phyloP scores from a whole-genome alignment of 176 grass and related monocot species.

The Puccinellia tenuiflora region DNA sequence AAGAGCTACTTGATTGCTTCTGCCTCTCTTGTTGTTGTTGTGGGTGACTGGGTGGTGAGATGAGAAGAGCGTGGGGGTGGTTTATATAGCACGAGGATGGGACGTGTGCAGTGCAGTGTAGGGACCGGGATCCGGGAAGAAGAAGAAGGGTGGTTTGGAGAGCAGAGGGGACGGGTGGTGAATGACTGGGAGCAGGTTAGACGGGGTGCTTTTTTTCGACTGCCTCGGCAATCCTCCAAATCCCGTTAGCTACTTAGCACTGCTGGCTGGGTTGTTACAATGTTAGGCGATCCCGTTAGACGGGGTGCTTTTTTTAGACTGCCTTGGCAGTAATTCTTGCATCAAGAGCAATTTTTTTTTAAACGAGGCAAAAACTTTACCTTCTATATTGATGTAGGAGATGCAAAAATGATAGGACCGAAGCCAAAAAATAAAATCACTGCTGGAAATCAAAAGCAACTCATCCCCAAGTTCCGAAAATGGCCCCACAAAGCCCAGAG shows the following conservation, averaged over 20 bases:
- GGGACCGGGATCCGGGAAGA: background rate
- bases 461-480: background rate
- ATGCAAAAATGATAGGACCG: too few species aligned
- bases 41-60: conserved; percentile 15
- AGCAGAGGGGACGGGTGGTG: conserved; percentile 17
- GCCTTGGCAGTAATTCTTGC: conserved; percentile 9
- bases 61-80: conserved; percentile 17
- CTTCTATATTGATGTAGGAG: too few species aligned
- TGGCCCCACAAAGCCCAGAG: background rate
- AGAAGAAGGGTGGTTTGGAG: background rate
- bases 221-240: too few species aligned
- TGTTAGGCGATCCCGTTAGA: conserved; percentile 22
- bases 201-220: too few species aligned
- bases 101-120: background rate
- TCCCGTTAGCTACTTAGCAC: too few species aligned
- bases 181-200: too few species aligned
- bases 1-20: background rate
- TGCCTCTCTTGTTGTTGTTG: conserved; percentile 17
- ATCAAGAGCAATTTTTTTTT: too few species aligned
- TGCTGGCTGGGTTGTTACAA: conserved; percentile 36
- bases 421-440: too few species aligned
- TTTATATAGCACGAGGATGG: conserved; percentile 27
- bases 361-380: too few species aligned
- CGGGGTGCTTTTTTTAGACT: background rate
- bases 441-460: conserved; percentile 3